These are phyloP conservation scores for Camellia sinensis DNA, from an alignment of 148 eudicot genomes.

Conservation along the genomic window DNA sequence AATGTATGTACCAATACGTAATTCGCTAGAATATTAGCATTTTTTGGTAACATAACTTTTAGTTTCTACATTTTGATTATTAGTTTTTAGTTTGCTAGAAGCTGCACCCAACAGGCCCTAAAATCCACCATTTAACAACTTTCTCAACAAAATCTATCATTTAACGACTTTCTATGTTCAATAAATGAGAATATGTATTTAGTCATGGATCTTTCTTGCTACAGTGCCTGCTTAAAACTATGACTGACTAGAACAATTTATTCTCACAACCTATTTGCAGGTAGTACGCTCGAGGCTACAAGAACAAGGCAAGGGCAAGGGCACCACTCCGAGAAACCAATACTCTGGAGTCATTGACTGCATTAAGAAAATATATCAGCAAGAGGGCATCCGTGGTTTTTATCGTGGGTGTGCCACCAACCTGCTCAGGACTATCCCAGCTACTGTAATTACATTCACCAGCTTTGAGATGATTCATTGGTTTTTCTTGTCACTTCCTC, in stretches of 20 bases:
- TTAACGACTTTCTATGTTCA: not conserved
- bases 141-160: not conserved
- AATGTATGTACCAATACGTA: too few species aligned
- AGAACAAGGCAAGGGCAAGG: constrained; percentile 99
- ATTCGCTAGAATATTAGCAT: too few species aligned
- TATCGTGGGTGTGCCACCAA: constrained; percentile 95
- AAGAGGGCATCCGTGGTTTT: constrained; percentile 76
- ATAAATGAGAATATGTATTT: constrained; percentile 12
- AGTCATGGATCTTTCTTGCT: not conserved
- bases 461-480: constrained; percentile 97
- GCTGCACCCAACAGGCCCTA: too few species aligned
- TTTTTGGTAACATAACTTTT: too few species aligned
- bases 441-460: constrained; percentile 89
- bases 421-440: constrained; percentile 84
- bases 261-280: constrained; percentile 28
- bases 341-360: constrained; percentile 82
- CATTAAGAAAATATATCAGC: constrained; percentile 59
- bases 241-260: not conserved
- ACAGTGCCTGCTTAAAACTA: not conserved
- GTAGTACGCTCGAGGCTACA: constrained; percentile 96
- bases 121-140: too few species aligned
- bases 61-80: too few species aligned
- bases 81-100: too few species aligned
- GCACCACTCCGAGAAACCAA: constrained; percentile 76
- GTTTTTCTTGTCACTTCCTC: constrained; percentile 54